Evolutionary conservation across 1,139 yeast species (phyloP).

Genomic region (Lodderomyces oxycetoniae): DNA sequence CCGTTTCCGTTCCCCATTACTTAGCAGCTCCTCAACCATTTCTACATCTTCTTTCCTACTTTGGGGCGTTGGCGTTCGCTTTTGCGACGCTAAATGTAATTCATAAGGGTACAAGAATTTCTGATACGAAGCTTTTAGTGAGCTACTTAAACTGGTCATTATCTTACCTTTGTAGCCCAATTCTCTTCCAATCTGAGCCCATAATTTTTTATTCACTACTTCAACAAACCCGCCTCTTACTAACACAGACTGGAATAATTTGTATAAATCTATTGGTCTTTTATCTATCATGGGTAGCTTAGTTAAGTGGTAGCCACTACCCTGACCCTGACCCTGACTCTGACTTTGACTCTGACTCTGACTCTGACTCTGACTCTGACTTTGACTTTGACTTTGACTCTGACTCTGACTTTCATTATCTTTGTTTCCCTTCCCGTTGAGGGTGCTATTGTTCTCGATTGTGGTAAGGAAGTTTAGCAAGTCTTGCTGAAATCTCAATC

Average conservation of each 20-base stretch:
- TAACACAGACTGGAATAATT: constrained; percentile 46
- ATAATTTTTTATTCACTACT: constrained; percentile 51
- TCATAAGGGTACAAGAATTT: constrained; percentile 34
- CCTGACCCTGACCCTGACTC: too few relatives aligned
- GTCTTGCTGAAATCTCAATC: constrained; percentile 30
- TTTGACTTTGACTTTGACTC: constrained; percentile 1
- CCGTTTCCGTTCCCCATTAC: constrained; percentile 13
- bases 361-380: background rate
- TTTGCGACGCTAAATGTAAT: constrained; percentile 17
- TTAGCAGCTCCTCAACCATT: constrained; percentile 1
- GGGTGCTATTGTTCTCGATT: constrained; percentile 6
- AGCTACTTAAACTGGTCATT: constrained; percentile 69
- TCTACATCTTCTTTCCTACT: constrained; percentile 4
- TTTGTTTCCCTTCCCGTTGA: constrained; percentile 1
- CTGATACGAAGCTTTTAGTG: constrained; percentile 56
- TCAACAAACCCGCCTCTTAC: constrained; percentile 55
- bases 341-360: background rate
- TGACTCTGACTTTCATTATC: background rate
- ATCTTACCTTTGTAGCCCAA: constrained; percentile 45
- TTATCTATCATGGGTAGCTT: constrained; percentile 53
- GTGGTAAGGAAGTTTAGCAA: constrained; percentile 18
- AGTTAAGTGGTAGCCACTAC: constrained; percentile 6
- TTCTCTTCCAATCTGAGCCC: constrained; percentile 72
- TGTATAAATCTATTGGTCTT: constrained; percentile 51
- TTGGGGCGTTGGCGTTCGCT: background rate